A percentile compares a stretch with the other conserved stretches of the same genome.
These are phyloP conservation scores for Phytophthora constricta DNA, from an alignment of 352 stramenopile genomes.

Conservation along the genomic window DNA sequence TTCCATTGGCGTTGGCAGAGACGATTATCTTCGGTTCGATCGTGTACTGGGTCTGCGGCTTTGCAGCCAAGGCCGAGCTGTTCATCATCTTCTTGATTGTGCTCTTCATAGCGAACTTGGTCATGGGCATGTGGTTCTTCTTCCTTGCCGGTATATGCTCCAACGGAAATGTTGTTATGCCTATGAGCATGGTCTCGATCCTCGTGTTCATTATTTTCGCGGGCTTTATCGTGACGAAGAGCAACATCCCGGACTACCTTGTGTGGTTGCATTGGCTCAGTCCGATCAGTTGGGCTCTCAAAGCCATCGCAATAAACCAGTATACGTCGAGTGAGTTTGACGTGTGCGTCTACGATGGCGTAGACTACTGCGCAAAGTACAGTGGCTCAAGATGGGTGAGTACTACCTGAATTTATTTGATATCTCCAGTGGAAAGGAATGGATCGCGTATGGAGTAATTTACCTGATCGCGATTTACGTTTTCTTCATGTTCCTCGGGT, in stretches of 20 bases:
- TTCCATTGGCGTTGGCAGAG: slow-evolving; percentile 53
- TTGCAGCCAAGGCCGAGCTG: slow-evolving; percentile 22
- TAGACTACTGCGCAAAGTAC: slow-evolving; percentile 27
- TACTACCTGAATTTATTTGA: slow-evolving; percentile 53
- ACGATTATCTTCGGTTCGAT: slow-evolving; percentile 76
- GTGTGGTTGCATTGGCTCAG: slow-evolving; percentile 40
- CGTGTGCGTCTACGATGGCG: slow-evolving; percentile 15
- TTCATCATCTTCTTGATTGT: slow-evolving; percentile 50
- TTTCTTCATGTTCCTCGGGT: slow-evolving; percentile 42
- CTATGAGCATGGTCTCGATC: slow-evolving; percentile 40
- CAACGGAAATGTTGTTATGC: slow-evolving; percentile 36
- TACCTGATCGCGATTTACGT: slow-evolving; percentile 30
- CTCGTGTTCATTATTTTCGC: slow-evolving; percentile 50
- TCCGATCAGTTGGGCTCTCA: slow-evolving; percentile 47
- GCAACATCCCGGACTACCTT: not conserved
- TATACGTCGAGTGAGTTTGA: slow-evolving; percentile 35
- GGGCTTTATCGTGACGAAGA: slow-evolving; percentile 4
- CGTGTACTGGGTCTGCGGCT: slow-evolving; percentile 84
- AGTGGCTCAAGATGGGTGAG: slow-evolving; percentile 34
- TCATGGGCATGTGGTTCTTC: slow-evolving; percentile 28
- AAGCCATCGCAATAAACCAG: slow-evolving; percentile 43
- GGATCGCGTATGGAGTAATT: slow-evolving; percentile 40
- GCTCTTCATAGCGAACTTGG: slow-evolving; percentile 49
- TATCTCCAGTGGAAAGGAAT: slow-evolving; percentile 47
- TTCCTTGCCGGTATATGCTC: slow-evolving; percentile 32